Evolutionary conservation across 306 rosid species (phyloP).

Genomic region (Myrica gale): DNA sequence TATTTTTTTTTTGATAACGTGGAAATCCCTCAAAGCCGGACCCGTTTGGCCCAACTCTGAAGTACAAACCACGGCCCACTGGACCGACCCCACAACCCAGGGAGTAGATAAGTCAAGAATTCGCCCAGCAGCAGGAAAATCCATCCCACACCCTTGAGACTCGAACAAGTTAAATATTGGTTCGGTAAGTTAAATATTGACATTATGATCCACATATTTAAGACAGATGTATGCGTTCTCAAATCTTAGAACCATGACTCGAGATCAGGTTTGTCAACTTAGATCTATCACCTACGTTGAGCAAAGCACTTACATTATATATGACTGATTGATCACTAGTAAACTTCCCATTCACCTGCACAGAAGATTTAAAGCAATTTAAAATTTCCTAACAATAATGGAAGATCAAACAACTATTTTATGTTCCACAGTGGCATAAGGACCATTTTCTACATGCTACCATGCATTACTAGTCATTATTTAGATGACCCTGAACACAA

Average conservation of each 20-base stretch:
- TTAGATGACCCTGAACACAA: not conserved
- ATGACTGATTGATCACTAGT: slow-evolving; percentile 68
- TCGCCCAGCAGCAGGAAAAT: no score
- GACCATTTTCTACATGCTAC: not conserved
- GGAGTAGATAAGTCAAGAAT: no score
- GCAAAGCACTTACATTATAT: slow-evolving; percentile 58
- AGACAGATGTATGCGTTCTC: not conserved
- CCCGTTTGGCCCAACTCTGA: no score
- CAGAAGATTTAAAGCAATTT: slow-evolving; percentile 22
- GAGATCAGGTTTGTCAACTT: not conserved
- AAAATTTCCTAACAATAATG: slow-evolving; percentile 5
- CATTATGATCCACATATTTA: not conserved
- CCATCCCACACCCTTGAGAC: no score
- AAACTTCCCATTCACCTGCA: slow-evolving; percentile 91
- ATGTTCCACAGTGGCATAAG: slow-evolving; percentile 3
- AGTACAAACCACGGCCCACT: no score
- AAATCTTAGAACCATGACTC: slow-evolving; percentile 11
- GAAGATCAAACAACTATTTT: not conserved
- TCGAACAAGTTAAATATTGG: no score
- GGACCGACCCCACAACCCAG: no score
- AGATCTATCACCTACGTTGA: not conserved
- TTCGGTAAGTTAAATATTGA: not conserved
- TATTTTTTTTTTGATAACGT: no score
- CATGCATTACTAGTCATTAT: not conserved
- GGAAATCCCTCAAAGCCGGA: no score